These are phyloP conservation scores for Pholiota microspora DNA, from an alignment of 768 basidiomycete species.

Conservation along the genomic window DNA sequence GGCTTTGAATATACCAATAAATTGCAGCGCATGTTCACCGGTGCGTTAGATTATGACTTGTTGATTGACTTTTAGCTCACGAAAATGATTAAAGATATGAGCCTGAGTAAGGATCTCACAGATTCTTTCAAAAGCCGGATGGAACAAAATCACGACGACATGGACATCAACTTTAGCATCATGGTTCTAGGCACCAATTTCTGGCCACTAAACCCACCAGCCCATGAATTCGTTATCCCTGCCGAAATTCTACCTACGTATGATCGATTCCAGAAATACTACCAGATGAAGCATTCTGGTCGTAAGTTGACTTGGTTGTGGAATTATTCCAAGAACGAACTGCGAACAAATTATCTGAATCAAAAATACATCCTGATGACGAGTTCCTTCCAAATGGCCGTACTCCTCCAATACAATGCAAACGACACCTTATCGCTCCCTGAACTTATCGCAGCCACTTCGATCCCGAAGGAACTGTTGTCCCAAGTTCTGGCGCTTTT, in stretches of 20 bases:
- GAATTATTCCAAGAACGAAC: constrained; percentile 97
- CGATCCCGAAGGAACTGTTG: constrained; percentile 76
- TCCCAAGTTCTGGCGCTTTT: constrained; percentile 66
- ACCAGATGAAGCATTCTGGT: constrained; percentile 90
- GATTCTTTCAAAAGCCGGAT: constrained; percentile 94
- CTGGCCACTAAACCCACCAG: constrained; percentile 88
- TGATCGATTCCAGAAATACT: constrained; percentile 90
- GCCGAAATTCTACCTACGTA: constrained; percentile 84
- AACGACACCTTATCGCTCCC: constrained; percentile 81
- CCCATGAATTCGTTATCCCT: constrained; percentile 87
- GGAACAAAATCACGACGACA: constrained; percentile 81
- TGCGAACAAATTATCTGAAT: constrained; percentile 88
- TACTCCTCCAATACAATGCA: constrained; percentile 92
- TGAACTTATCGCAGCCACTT: constrained; percentile 78
- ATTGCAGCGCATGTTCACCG: constrained; percentile 95
- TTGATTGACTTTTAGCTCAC: not conserved
- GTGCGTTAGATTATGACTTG: constrained; percentile 35
- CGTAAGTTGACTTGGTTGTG: constrained; percentile 97
- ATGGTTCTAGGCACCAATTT: constrained; percentile 95
- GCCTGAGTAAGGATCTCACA: constrained; percentile 91
- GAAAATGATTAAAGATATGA: constrained; percentile 68
- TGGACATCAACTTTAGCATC: constrained; percentile 87
- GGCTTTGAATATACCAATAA: constrained; percentile 98
- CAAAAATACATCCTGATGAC: constrained; percentile 98
- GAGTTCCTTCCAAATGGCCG: constrained; percentile 91